Evolutionary conservation across 2,329 filamentous ascomycete genomes (phyloP).

Genomic region (Xylariaceae sp.): DNA sequence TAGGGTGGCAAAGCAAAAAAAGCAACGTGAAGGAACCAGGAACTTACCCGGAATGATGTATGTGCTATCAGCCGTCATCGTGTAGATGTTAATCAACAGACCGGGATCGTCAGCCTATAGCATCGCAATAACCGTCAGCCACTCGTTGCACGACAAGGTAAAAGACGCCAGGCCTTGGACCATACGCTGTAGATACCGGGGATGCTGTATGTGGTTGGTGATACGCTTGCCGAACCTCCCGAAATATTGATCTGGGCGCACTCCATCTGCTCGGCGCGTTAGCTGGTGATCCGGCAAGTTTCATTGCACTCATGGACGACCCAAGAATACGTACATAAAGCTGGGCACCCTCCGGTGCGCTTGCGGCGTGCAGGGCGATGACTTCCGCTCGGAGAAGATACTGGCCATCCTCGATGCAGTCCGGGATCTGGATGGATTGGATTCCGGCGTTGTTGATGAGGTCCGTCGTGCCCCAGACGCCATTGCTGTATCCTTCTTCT

Average conservation of each 20-base stretch:
- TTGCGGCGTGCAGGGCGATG: constrained; percentile 49
- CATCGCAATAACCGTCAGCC: constrained; percentile 1
- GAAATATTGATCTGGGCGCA: constrained; percentile 35
- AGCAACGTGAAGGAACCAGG: not conserved
- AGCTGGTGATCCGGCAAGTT: not conserved
- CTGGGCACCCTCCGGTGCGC: constrained; percentile 40
- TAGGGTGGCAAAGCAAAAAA: not conserved
- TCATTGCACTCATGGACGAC: too few species aligned
- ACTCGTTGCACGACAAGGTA: not conserved
- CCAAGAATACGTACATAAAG: constrained; percentile 33
- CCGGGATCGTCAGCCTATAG: constrained; percentile 32
- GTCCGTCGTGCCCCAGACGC: constrained; percentile 32
- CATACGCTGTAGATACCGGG: constrained; percentile 35
- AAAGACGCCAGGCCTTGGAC: not conserved
- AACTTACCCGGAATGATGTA: constrained; percentile 32
- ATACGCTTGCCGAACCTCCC: constrained; percentile 27
- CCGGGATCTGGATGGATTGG: constrained; percentile 48
- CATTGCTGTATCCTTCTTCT: constrained; percentile 25
- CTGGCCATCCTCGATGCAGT: constrained; percentile 47
- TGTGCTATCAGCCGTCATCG: constrained; percentile 27
- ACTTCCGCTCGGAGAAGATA: constrained; percentile 57
- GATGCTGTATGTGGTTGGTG: constrained; percentile 33
- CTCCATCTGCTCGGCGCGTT: constrained; percentile 34
- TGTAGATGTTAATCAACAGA: constrained; percentile 36
- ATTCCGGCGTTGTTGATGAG: constrained; percentile 44